Evolutionary conservation across 345 rosid species (phyloP), one percentile per base, ranked within the genome.

Genomic region (Diplotaxis tenuifolia): DNA sequence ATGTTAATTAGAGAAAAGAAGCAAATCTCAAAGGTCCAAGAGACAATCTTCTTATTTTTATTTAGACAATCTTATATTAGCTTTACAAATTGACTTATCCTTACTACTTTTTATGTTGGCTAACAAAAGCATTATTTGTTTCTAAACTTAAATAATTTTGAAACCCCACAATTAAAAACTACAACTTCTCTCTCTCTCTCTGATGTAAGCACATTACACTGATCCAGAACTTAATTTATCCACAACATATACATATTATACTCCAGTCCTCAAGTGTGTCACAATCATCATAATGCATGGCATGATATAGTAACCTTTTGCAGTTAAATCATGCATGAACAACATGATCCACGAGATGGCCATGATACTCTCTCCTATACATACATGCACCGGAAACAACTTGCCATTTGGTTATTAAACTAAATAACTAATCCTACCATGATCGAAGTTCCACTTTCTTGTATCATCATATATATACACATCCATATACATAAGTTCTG

Each of bases 41-140:
- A 69, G 59, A 53, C 18, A 54, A 38, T 11, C 20, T 40, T 70
- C 32, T 76, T 21, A 38, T 28, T 27, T 27, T 11, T 4, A 14
- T n/a, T n/a, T n/a, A n/a, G n/a, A n/a, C n/a, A n/a, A n/a, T n/a
- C n/a, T n/a, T n/a, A 21, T 52, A 45, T 63, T 69, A 53, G 79
- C 86, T 80, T 80, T 65, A 63, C 61, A 80, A 80, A 81, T 85
- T 76, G 88, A 85, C 89, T 85, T 83, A 54, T 45, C 80, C 70
- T 76, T 57, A 67, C 75, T 15, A 80, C 72, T 78, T 71, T 77
- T 28, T 25, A 58, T 74, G 50, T 49, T 77, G 68, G 83, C 79
- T 59, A 29, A 65, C 57, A 67, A 71, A 77, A 77, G 53, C 58
- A 60, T 20, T 47, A 47, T 7, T 3, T 65, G 60, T 76, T 82